Conservation (phyloP, 2,329 filamentous ascomycete genomes). For the Juglanconis juglandina region DNA sequence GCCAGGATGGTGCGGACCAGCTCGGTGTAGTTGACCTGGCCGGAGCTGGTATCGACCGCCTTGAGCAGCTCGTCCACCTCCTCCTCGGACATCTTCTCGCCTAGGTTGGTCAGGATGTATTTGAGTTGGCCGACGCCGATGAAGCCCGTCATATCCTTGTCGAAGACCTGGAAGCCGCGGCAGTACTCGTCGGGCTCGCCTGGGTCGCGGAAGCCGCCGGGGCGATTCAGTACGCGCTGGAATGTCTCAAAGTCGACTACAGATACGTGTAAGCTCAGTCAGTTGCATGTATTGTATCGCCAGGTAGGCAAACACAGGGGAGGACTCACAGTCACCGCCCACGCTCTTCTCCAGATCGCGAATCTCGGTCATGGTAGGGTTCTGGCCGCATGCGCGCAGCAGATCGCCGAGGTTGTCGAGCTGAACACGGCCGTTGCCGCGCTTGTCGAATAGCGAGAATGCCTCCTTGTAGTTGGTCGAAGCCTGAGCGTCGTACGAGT, state of each 20-base stretch:
- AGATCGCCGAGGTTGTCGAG: slow-evolving; percentile 87
- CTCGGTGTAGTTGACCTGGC: slow-evolving; percentile 96
- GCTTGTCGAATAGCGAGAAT: slow-evolving; percentile 99
- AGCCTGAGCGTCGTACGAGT: slow-evolving; percentile 53
- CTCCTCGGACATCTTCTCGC: slow-evolving; percentile 99
- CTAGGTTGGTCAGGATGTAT: slow-evolving; percentile 95
- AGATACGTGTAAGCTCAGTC: slow-evolving; percentile 5
- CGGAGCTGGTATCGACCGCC: slow-evolving; percentile 91
- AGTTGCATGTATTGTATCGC: slow-evolving; percentile 1
- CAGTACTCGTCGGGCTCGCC: slow-evolving; percentile 98
- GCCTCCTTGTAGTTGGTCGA: slow-evolving; percentile 99
- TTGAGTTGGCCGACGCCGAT: slow-evolving; percentile 97
- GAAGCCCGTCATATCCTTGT: slow-evolving; percentile 97
- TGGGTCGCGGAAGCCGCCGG: slow-evolving; percentile 95
- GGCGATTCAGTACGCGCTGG: slow-evolving; percentile 92
- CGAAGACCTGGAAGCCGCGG: slow-evolving; percentile 97
- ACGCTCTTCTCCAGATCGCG: slow-evolving; percentile 85
- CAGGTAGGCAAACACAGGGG: no score
- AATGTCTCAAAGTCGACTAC: slow-evolving; percentile 97
- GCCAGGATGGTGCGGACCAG: slow-evolving; percentile 83
- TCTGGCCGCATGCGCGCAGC: slow-evolving; percentile 94
- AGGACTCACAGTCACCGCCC: slow-evolving; percentile 80
- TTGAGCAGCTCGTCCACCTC: slow-evolving; percentile 99
- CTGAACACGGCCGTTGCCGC: slow-evolving; percentile 87
- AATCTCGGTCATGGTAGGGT: slow-evolving; percentile 92